A percentile compares a stretch with the other conserved stretches of the same genome.
Evolutionary conservation across 352 stramenopile genomes (phyloP).

Genomic region (Aphanomyces cochlioides): DNA sequence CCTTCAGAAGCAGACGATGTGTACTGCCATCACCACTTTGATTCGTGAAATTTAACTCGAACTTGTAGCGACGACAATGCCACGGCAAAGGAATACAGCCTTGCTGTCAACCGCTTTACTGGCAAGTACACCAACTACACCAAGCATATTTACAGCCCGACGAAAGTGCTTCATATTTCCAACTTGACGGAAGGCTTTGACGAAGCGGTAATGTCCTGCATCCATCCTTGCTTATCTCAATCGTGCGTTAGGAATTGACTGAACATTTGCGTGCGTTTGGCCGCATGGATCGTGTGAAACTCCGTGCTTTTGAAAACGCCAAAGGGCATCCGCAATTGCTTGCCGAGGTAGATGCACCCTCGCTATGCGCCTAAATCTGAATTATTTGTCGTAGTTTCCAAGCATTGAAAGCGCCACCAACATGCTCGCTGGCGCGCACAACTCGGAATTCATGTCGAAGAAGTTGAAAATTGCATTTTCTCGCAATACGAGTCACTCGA

Average conservation of each 20-base stretch:
- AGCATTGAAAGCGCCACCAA: slow-evolving; percentile 51
- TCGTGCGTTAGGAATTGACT: slow-evolving; percentile 37
- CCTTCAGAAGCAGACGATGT: not conserved
- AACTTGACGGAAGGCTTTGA: slow-evolving; percentile 61
- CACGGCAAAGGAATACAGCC: slow-evolving; percentile 47
- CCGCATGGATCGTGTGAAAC: slow-evolving; percentile 43
- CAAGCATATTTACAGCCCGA: slow-evolving; percentile 65
- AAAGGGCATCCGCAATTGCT: slow-evolving; percentile 51
- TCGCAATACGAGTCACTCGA: slow-evolving; percentile 3
- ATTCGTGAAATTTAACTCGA: not conserved
- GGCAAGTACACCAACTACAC: slow-evolving; percentile 53
- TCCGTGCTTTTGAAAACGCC: slow-evolving; percentile 47
- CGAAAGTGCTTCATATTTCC: slow-evolving; percentile 58
- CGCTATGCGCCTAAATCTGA: not conserved
- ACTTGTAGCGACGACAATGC: not conserved
- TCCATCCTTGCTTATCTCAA: not conserved
- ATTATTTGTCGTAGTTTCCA: slow-evolving; percentile 37
- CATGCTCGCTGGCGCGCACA: slow-evolving; percentile 51
- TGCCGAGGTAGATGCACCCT: slow-evolving; percentile 36
- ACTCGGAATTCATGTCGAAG: slow-evolving; percentile 37
- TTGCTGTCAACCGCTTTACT: slow-evolving; percentile 54
- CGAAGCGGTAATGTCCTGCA: slow-evolving; percentile 33
- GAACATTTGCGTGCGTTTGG: slow-evolving; percentile 40
- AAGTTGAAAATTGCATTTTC: slow-evolving; percentile 62
- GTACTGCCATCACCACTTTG: not conserved